Evolutionary conservation across 345 rosid genomes (phyloP).

Genomic region (Syzygium aqueum): DNA sequence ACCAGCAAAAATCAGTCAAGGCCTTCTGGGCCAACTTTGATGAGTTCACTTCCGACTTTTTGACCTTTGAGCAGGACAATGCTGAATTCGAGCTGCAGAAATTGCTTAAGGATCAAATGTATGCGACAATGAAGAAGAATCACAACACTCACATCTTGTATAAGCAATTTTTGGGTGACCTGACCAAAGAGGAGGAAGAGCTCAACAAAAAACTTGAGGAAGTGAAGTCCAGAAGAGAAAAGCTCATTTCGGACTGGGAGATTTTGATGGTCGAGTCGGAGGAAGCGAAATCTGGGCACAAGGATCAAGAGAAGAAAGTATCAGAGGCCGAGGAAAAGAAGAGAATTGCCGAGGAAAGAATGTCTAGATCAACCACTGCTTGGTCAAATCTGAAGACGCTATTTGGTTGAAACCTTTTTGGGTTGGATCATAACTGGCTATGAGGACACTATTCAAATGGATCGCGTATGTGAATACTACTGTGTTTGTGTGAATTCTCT

Average conservation of each 20-base stretch:
- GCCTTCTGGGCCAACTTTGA: constrained; percentile 4
- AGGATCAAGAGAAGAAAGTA: background rate
- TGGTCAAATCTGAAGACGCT: constrained; percentile 6
- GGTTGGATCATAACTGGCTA: background rate
- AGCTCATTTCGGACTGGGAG: constrained; percentile 2
- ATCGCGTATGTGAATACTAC: background rate
- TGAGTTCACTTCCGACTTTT: constrained; percentile 4
- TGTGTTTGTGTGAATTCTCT: background rate
- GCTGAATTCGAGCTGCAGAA: background rate
- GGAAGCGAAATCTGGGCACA: background rate
- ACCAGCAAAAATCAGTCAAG: background rate
- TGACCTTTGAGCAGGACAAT: constrained; percentile 5
- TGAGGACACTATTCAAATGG: background rate
- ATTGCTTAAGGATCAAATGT: constrained; percentile 2
- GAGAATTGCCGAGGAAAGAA: constrained; percentile 10
- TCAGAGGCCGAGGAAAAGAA: constrained; percentile 4
- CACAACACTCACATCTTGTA: background rate
- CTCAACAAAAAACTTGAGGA: background rate
- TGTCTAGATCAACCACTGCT: constrained; percentile 7
- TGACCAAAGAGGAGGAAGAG: constrained; percentile 1
- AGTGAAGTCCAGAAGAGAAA: background rate
- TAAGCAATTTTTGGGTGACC: background rate
- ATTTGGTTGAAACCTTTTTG: background rate
- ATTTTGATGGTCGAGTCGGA: background rate
- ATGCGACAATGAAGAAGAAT: constrained; percentile 1